Percentiles rank a stretch among this genome's conserved stretches.
Evolutionary conservation across 148 eudicot genomes (phyloP).

Genomic region (Dianthus caryophyllus): DNA sequence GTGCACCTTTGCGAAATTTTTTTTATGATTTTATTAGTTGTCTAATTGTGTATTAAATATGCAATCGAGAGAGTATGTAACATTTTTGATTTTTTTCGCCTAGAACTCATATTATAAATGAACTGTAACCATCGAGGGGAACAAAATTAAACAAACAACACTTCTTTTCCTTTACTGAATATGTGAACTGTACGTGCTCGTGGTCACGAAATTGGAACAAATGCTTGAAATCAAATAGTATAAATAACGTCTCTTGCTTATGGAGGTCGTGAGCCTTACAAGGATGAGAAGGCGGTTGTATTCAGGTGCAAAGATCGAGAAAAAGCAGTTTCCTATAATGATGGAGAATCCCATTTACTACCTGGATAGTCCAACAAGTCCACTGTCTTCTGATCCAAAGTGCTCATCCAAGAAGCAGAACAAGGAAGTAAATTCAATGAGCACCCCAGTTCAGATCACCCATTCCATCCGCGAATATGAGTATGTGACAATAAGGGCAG

Average conservation of each 20-base stretch:
- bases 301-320: slow-evolving; percentile 36
- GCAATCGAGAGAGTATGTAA: no score
- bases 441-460: slow-evolving; percentile 13
- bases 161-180: background rate
- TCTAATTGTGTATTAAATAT: no score
- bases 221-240: background rate
- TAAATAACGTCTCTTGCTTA: background rate
- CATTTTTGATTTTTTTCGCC: no score
- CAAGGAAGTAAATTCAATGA: slow-evolving; percentile 9
- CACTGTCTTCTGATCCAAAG: slow-evolving; percentile 79
- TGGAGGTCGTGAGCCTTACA: slow-evolving; percentile 61
- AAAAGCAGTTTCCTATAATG: slow-evolving; percentile 44
- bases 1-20: no score
- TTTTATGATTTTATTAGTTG: no score
- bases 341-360: slow-evolving; percentile 67
- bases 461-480: slow-evolving; percentile 9
- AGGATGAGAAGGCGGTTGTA: slow-evolving; percentile 57
- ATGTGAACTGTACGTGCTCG: background rate
- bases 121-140: background rate
- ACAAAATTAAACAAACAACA: background rate
- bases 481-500: slow-evolving; percentile 23
- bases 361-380: slow-evolving; percentile 72
- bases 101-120: no score
- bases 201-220: background rate
- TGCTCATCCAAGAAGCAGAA: slow-evolving; percentile 26